Evolutionary conservation across 2,329 filamentous ascomycete species (phyloP).

Genomic region (Plectosphaerella sp.): DNA sequence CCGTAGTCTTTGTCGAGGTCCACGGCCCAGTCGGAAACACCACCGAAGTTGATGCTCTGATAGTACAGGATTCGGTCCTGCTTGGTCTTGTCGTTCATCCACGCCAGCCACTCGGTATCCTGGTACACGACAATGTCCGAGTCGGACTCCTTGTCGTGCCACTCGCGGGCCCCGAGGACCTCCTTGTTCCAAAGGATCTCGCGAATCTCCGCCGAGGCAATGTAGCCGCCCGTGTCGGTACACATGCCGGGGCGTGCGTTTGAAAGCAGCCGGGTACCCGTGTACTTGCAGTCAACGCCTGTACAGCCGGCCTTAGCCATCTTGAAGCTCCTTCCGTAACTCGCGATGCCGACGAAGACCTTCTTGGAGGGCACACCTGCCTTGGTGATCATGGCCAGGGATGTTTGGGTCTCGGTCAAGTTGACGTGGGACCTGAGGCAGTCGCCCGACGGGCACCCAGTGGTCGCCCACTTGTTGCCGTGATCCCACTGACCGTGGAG

Average conservation of each 20-base stretch:
- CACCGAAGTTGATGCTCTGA: slow-evolving; percentile 12
- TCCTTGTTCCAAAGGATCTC: slow-evolving; percentile 9
- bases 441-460: slow-evolving; percentile 21
- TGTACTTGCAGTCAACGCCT: slow-evolving; percentile 17
- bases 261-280: slow-evolving; percentile 12
- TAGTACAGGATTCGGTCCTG: slow-evolving; percentile 12
- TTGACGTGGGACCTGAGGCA: slow-evolving; percentile 34
- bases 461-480: slow-evolving; percentile 16
- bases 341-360: slow-evolving; percentile 23
- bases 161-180: neutral
- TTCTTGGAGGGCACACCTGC: slow-evolving; percentile 18
- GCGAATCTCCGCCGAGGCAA: slow-evolving; percentile 22
- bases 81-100: slow-evolving; percentile 20
- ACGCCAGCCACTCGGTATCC: slow-evolving; percentile 22
- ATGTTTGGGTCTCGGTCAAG: slow-evolving; percentile 26
- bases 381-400: slow-evolving; percentile 27
- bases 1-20: slow-evolving; percentile 16
- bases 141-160: slow-evolving; percentile 1
- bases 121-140: slow-evolving; percentile 3
- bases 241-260: slow-evolving; percentile 18
- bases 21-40: slow-evolving; percentile 26
- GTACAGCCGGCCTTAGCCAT: slow-evolving; percentile 23
- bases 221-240: slow-evolving; percentile 23
- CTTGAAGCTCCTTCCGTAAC: slow-evolving; percentile 25
- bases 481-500: slow-evolving; percentile 24